phyloP scores from a whole-genome alignment of 2,329 filamentous ascomycete species.

The Xylariaceae sp. region DNA sequence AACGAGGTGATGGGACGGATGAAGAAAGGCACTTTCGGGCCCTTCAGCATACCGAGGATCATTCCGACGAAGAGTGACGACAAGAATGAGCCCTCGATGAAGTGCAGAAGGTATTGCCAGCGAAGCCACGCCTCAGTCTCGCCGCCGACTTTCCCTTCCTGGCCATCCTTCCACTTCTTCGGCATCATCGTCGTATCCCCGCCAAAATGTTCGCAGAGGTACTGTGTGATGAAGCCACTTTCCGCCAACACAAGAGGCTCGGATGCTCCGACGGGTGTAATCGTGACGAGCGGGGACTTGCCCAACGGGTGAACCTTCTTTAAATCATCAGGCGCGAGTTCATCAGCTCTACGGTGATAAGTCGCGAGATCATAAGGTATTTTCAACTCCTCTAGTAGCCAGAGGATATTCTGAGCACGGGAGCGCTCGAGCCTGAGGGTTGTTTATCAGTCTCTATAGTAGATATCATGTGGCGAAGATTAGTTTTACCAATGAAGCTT shows the following conservation, averaged over 20 bases:
- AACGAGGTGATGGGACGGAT: slow-evolving; percentile 48
- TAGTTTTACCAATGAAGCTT: slow-evolving; percentile 58
- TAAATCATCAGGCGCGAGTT: slow-evolving; percentile 71
- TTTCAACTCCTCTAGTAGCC: slow-evolving; percentile 80
- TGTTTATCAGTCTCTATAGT: slow-evolving; percentile 9
- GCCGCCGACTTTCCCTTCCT: slow-evolving; percentile 53
- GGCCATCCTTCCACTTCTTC: slow-evolving; percentile 52
- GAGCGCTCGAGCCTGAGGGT: slow-evolving; percentile 71
- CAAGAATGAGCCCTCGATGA: slow-evolving; percentile 75
- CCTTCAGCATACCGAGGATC: slow-evolving; percentile 36
- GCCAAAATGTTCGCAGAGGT: slow-evolving; percentile 65
- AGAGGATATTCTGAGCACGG: slow-evolving; percentile 76
- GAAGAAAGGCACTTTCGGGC: slow-evolving; percentile 47
- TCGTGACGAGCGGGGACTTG: slow-evolving; percentile 75
- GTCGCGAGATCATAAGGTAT: slow-evolving; percentile 75
- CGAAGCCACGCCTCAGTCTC: slow-evolving; percentile 59
- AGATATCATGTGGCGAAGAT: neutral
- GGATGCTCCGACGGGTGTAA: slow-evolving; percentile 43
- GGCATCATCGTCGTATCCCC: slow-evolving; percentile 47
- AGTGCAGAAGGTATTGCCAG: slow-evolving; percentile 72
- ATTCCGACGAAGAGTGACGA: slow-evolving; percentile 20
- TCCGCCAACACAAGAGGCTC: slow-evolving; percentile 68
- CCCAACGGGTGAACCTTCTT: slow-evolving; percentile 78
- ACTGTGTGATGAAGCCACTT: slow-evolving; percentile 76
- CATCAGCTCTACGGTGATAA: slow-evolving; percentile 63